Conservation (phyloP, 2,329 filamentous ascomycete genomes). For the Paraphaeosphaeria minitans region DNA sequence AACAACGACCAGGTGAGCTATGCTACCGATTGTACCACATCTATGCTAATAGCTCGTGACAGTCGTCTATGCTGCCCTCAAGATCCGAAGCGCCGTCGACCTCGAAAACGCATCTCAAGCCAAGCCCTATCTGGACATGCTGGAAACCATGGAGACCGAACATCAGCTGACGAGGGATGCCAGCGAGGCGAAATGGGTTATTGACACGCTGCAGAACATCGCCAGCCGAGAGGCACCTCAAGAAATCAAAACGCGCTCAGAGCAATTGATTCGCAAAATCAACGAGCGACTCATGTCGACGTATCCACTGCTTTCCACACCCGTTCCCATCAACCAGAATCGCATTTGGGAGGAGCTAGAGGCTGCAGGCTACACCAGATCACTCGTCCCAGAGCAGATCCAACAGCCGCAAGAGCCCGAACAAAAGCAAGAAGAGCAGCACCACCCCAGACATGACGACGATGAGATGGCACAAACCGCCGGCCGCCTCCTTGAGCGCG, state of each 20-base stretch:
- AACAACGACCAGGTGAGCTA: slow-evolving; percentile 43
- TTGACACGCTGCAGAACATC: slow-evolving; percentile 39
- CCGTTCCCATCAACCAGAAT: slow-evolving; percentile 28
- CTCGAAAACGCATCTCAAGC: slow-evolving; percentile 34
- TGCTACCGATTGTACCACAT: slow-evolving; percentile 12
- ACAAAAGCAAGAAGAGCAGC: slow-evolving; percentile 38
- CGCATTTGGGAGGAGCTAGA: slow-evolving; percentile 38
- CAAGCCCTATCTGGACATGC: slow-evolving; percentile 29
- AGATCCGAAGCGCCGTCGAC: slow-evolving; percentile 41
- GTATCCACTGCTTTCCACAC: slow-evolving; percentile 33
- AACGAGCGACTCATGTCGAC: slow-evolving; percentile 45
- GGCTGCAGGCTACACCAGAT: slow-evolving; percentile 36
- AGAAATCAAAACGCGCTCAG: slow-evolving; percentile 32
- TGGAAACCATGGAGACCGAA: slow-evolving; percentile 32
- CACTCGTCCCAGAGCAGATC: slow-evolving; percentile 21
- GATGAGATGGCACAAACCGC: slow-evolving; percentile 76
- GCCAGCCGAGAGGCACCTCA: slow-evolving; percentile 30
- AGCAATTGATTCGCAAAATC: slow-evolving; percentile 36
- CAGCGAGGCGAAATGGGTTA: slow-evolving; percentile 40
- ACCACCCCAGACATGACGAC: slow-evolving; percentile 51
- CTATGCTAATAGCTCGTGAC: slow-evolving; percentile 19
- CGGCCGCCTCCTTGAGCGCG: slow-evolving; percentile 69
- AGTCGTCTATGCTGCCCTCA: slow-evolving; percentile 42
- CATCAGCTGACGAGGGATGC: slow-evolving; percentile 35
- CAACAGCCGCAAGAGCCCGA: slow-evolving; percentile 36